phyloP scores from a whole-genome alignment of 345 rosid genomes.

The Hypericum perforatum region DNA sequence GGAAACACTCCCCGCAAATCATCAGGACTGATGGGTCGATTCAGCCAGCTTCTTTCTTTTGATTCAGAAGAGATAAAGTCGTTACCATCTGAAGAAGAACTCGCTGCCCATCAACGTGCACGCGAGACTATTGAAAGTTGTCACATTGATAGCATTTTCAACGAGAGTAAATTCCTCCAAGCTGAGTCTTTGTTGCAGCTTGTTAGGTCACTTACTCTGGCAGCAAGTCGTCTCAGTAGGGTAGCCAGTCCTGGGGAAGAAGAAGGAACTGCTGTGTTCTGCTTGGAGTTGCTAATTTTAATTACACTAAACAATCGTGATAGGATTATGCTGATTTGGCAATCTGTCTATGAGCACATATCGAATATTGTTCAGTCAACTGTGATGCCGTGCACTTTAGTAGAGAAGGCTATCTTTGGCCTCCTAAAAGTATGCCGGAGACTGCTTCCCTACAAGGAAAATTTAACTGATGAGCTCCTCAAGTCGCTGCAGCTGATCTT shows the following conservation, averaged over 20 bases:
- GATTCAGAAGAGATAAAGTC: conserved; percentile 55
- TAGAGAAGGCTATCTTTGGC: conserved; percentile 70
- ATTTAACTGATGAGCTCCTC: conserved; percentile 58
- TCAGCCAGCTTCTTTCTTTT: conserved; percentile 58
- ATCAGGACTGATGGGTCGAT: conserved; percentile 54
- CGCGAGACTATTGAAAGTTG: conserved; percentile 47
- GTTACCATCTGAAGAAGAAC: conserved; percentile 47
- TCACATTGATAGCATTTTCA: conserved; percentile 53
- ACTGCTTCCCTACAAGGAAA: conserved; percentile 67
- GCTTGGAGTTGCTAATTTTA: conserved; percentile 59
- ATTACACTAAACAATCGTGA: conserved; percentile 63
- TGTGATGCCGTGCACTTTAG: conserved; percentile 43
- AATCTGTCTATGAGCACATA: conserved; percentile 49
- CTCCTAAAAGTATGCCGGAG: conserved; percentile 63
- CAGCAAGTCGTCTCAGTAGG: conserved; percentile 28
- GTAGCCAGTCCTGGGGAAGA: conserved; percentile 28
- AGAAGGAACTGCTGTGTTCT: conserved; percentile 47
- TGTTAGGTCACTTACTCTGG: conserved; percentile 41
- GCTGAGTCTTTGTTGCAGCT: conserved; percentile 57
- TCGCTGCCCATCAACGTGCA: conserved; percentile 41
- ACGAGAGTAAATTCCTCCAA: conserved; percentile 70
- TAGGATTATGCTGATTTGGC: conserved; percentile 63
- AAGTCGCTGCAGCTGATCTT: conserved; percentile 61
- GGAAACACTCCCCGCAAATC: conserved; percentile 33
- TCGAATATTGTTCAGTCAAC: conserved; percentile 53